Percentiles rank a stretch among this genome's conserved stretches.
phyloP scores from a whole-genome alignment of 192 early-diverging fungal genomes.

The Piromyces finnis region DNA sequence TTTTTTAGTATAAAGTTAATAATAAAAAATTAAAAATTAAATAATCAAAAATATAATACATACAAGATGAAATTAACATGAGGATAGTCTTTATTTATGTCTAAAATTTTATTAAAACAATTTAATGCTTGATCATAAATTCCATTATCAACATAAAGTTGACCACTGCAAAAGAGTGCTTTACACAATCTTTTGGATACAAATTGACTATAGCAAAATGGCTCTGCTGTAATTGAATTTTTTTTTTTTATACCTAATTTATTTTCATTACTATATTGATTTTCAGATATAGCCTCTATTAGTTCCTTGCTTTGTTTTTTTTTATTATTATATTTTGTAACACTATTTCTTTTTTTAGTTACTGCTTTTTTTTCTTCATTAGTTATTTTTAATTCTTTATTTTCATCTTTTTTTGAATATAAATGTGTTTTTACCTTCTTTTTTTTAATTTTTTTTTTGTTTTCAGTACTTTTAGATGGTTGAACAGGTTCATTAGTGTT shows the following conservation, averaged over 20 bases:
- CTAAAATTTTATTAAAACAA: background rate
- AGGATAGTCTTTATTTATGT: background rate
- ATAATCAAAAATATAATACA: no score
- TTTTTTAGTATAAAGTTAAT: no score
- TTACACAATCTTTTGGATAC: background rate
- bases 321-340: background rate
- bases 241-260: background rate
- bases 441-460: background rate
- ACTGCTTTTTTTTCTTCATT: background rate
- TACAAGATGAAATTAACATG: background rate
- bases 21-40: no score
- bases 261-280: background rate
- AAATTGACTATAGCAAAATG: background rate
- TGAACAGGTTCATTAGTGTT: background rate
- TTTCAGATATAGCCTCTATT: background rate
- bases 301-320: background rate
- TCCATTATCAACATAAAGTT: background rate
- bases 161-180: background rate
- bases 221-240: background rate
- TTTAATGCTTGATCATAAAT: background rate
- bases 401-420: background rate
- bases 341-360: background rate
- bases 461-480: no score
- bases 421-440: background rate
- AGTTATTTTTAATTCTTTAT: background rate